Percentiles rank a stretch among this genome's conserved stretches.
Evolutionary conservation across 78 protist genomes (phyloP).

Genomic region (Pigoraptor vietnamica): DNA sequence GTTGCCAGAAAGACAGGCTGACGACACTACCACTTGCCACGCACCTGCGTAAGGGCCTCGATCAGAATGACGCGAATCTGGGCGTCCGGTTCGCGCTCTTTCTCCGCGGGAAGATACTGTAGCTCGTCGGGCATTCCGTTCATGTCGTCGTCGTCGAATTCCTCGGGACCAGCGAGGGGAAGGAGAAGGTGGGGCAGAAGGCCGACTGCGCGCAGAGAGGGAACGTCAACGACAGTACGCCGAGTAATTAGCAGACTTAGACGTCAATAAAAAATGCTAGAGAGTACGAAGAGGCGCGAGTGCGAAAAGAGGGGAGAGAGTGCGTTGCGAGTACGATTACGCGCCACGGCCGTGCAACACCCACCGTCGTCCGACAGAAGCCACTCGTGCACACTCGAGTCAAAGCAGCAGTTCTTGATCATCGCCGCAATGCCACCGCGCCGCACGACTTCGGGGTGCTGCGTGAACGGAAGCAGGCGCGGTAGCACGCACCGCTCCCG

Average conservation of each 20-base stretch:
- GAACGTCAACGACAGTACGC: too few relatives aligned
- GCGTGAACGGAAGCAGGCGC: neutral
- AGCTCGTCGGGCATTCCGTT: conserved; percentile 31
- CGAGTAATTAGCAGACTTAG: too few relatives aligned
- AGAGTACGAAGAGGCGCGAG: too few relatives aligned
- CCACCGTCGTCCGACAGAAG: neutral
- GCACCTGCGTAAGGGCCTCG: conserved; percentile 23
- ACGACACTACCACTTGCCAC: too few relatives aligned
- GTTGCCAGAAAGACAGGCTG: too few relatives aligned
- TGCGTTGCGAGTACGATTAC: too few relatives aligned
- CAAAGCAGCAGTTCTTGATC: conserved; percentile 1
- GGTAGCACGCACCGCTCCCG: neutral
- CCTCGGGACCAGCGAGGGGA: conserved; percentile 29
- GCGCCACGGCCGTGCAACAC: too few relatives aligned
- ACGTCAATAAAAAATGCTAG: too few relatives aligned
- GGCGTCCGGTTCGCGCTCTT: conserved; percentile 3
- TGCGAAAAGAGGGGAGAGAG: too few relatives aligned
- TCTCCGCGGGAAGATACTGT: conserved; percentile 18
- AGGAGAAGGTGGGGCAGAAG: neutral
- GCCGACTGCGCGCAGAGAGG: neutral
- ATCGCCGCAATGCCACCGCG: conserved; percentile 15
- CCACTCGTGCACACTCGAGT: neutral
- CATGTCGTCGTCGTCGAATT: conserved; percentile 29
- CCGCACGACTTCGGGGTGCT: neutral
- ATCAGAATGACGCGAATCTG: neutral